A percentile compares a stretch with the other conserved stretches of the same genome.
These are phyloP conservation scores for Bjerkandera adusta DNA, from an alignment of 1,284 basidiomycete genomes.

Conservation along the genomic window DNA sequence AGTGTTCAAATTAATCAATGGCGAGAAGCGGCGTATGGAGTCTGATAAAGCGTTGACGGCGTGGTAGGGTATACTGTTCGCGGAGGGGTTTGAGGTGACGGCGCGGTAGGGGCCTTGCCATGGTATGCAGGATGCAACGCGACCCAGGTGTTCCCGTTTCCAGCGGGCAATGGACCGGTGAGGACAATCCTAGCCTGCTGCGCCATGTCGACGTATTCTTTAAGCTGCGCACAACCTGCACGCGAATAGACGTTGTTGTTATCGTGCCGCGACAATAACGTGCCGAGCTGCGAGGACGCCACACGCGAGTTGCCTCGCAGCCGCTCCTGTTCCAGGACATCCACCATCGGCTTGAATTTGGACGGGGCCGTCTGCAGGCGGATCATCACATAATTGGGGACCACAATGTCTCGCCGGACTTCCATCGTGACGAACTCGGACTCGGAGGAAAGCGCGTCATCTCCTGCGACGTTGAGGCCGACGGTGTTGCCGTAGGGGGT, in stretches of 20 bases:
- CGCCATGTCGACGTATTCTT: conserved; percentile 46
- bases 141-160: conserved; percentile 43
- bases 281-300: conserved; percentile 27
- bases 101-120: conserved; percentile 10
- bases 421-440: too few relatives aligned
- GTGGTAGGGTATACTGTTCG: too few relatives aligned
- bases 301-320: conserved; percentile 28
- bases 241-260: conserved; percentile 36
- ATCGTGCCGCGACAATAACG: conserved; percentile 23
- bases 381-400: conserved; percentile 12
- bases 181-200: conserved; percentile 44
- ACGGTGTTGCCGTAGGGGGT: not conserved
- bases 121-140: conserved; percentile 30
- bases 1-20: too few relatives aligned
- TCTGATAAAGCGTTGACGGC: too few relatives aligned
- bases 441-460: not conserved
- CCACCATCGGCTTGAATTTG: conserved; percentile 26
- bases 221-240: conserved; percentile 45
- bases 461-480: not conserved
- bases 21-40: too few relatives aligned
- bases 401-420: conserved; percentile 6
- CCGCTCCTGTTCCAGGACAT: conserved; percentile 30
- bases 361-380: conserved; percentile 6
- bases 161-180: conserved; percentile 34
- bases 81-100: too few relatives aligned